phyloP scores from a whole-genome alignment of 345 rosid species.

The Sonneratia caseolaris region DNA sequence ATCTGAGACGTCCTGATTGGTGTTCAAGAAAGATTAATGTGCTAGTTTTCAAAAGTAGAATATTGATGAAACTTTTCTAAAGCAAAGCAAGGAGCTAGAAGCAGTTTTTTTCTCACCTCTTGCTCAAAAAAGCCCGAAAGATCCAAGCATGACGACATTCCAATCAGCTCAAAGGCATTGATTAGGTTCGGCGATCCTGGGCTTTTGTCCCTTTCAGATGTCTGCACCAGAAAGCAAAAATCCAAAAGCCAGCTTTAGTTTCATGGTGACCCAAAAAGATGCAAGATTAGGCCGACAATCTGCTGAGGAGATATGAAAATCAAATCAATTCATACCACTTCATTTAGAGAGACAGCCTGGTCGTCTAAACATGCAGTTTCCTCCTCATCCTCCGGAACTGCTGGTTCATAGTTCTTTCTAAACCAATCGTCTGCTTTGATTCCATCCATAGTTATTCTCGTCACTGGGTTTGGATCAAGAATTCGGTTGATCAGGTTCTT shows the following conservation, averaged over 20 bases:
- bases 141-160: constrained; percentile 93
- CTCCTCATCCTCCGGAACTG: constrained; percentile 59
- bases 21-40: neutral
- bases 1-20: constrained; percentile 62
- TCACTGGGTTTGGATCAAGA: constrained; percentile 73
- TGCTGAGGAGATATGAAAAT: neutral
- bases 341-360: constrained; percentile 45
- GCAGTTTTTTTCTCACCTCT: constrained; percentile 37
- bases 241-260: neutral
- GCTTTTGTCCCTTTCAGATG: constrained; percentile 36
- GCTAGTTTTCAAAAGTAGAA: neutral
- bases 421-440: constrained; percentile 80
- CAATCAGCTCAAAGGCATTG: constrained; percentile 88
- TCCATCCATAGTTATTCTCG: constrained; percentile 49
- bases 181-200: constrained; percentile 49
- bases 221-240: constrained; percentile 20
- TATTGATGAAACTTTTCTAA: neutral
- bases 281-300: neutral
- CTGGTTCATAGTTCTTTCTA: constrained; percentile 48
- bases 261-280: neutral
- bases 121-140: constrained; percentile 88
- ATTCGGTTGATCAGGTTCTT: constrained; percentile 58
- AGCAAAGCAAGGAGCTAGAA: neutral
- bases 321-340: constrained; percentile 29
- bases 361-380: constrained; percentile 43